Evolutionary conservation across 2,329 filamentous ascomycete genomes (phyloP).

Genomic region (Exophiala mesophila): DNA sequence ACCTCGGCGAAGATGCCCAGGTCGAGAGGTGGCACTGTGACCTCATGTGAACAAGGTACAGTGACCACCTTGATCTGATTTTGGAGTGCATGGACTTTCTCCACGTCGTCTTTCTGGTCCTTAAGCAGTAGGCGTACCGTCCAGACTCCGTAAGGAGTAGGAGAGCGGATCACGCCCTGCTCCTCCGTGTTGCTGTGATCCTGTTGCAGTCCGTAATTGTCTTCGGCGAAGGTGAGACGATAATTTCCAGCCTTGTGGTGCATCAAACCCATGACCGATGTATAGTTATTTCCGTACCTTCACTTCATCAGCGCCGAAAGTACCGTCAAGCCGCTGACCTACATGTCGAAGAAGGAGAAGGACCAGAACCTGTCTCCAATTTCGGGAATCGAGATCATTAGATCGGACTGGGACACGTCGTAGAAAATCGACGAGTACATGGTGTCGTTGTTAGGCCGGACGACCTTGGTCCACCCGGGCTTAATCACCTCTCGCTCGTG

Average conservation of each 20-base stretch:
- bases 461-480: not conserved
- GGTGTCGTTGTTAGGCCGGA: constrained; percentile 29
- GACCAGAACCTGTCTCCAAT: constrained; percentile 28
- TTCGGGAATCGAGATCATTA: constrained; percentile 27
- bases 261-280: constrained; percentile 26
- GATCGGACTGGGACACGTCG: constrained; percentile 28
- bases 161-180: constrained; percentile 23
- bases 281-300: constrained; percentile 31
- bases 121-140: constrained; percentile 20
- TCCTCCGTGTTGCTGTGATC: constrained; percentile 12
- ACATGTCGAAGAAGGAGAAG: constrained; percentile 31
- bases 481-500: not conserved
- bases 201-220: constrained; percentile 5
- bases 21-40: constrained; percentile 4
- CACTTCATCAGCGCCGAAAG: no score
- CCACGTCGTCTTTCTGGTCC: constrained; percentile 11
- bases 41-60: not conserved
- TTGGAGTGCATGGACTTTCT: constrained; percentile 16
- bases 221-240: constrained; percentile 16
- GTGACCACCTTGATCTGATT: constrained; percentile 13
- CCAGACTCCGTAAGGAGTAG: constrained; percentile 23
- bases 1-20: not conserved
- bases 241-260: constrained; percentile 25
- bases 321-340: no score
- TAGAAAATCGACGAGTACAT: constrained; percentile 26